Evolutionary conservation across 768 basidiomycete species (phyloP).

Genomic region (Cyclocybe aegerita): DNA sequence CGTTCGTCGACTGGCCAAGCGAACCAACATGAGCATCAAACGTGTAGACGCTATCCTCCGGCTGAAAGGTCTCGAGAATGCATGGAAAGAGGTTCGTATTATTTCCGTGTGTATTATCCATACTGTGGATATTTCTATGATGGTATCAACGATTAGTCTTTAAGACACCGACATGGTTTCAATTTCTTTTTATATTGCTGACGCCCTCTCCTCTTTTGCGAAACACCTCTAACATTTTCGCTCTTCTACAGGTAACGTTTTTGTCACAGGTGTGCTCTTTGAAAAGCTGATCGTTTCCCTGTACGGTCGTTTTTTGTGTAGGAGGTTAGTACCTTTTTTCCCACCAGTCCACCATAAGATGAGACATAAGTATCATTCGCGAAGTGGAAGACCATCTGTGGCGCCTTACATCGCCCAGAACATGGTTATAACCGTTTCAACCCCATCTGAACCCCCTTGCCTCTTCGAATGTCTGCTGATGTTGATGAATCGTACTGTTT

Average conservation of each 20-base stretch:
- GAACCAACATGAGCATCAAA: slow-evolving; percentile 67
- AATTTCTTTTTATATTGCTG: slow-evolving; percentile 30
- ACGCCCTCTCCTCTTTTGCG: slow-evolving; percentile 11
- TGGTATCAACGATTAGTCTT: slow-evolving; percentile 88
- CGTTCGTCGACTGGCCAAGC: slow-evolving; percentile 59
- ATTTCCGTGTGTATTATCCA: slow-evolving; percentile 12
- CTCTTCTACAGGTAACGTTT: slow-evolving; percentile 16
- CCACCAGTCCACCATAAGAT: slow-evolving; percentile 31
- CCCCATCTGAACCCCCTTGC: slow-evolving; percentile 58
- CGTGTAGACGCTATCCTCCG: slow-evolving; percentile 83
- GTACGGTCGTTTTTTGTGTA: slow-evolving; percentile 14
- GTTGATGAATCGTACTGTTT: slow-evolving; percentile 1
- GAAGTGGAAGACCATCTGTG: slow-evolving; percentile 56
- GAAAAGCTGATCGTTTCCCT: background rate
- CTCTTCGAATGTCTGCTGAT: background rate
- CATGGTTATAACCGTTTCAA: slow-evolving; percentile 66
- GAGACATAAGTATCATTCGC: slow-evolving; percentile 69
- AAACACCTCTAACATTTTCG: slow-evolving; percentile 9
- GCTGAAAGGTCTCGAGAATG: slow-evolving; percentile 73
- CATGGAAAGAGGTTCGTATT: slow-evolving; percentile 68
- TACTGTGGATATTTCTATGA: slow-evolving; percentile 14
- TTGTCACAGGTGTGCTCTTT: background rate
- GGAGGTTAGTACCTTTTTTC: slow-evolving; percentile 35
- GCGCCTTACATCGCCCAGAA: slow-evolving; percentile 62
- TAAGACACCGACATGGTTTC: slow-evolving; percentile 79